Evolutionary conservation across 768 basidiomycete genomes (phyloP).

Genomic region (Rhizopogon vinicolor): DNA sequence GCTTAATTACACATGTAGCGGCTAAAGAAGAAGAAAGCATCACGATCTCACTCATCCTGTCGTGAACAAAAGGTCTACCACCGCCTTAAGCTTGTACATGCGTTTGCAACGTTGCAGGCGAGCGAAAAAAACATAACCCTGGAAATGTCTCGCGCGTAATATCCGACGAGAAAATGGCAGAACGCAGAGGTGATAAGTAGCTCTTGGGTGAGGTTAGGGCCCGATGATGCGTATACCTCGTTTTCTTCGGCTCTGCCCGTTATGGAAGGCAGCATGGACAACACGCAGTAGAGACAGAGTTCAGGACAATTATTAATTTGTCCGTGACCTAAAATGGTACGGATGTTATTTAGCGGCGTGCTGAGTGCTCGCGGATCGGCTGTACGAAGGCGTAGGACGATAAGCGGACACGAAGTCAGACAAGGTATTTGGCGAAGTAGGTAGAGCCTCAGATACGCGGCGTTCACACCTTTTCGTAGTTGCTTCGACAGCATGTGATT

Average conservation of each 20-base stretch:
- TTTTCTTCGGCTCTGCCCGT: neutral
- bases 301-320: neutral
- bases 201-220: neutral
- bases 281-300: neutral
- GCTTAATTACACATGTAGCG: neutral
- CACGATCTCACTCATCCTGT: neutral
- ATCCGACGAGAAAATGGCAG: neutral
- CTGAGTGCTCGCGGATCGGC: neutral
- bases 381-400: neutral
- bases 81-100: neutral
- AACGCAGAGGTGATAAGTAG: neutral
- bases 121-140: neutral
- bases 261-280: neutral
- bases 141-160: neutral
- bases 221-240: neutral
- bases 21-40: neutral
- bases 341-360: neutral
- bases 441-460: neutral
- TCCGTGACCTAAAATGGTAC: too few relatives aligned
- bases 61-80: neutral
- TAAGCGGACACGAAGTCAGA: neutral
- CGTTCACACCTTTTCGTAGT: neutral
- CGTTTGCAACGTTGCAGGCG: neutral
- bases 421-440: neutral
- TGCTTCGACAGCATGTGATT: neutral